Conservation (phyloP, 495 filamentous ascomycete species). For the Tricharina praecox region DNA sequence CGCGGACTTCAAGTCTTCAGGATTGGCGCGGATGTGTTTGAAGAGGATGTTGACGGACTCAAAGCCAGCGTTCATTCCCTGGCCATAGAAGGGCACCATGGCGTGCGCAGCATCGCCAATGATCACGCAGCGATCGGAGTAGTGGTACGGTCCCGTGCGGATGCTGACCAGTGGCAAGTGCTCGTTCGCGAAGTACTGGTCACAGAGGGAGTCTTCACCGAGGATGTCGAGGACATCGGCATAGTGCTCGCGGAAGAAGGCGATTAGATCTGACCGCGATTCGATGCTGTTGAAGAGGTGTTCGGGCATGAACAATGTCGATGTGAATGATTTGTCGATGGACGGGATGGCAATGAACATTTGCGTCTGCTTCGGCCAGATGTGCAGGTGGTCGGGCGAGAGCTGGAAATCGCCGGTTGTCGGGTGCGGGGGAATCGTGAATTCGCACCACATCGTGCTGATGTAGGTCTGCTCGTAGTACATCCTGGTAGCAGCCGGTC, state of each 20-base stretch:
- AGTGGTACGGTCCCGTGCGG: conserved; percentile 51
- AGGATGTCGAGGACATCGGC: conserved; percentile 82
- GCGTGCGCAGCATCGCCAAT: conserved; percentile 92
- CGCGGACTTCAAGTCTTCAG: conserved; percentile 38
- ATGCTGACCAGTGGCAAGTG: conserved; percentile 85
- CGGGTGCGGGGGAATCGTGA: conserved; percentile 51
- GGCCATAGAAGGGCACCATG: conserved; percentile 90
- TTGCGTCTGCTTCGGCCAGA: conserved; percentile 80
- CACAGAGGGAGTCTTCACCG: conserved; percentile 42
- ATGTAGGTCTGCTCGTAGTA: conserved; percentile 91
- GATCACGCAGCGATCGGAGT: conserved; percentile 57
- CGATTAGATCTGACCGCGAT: conserved; percentile 37
- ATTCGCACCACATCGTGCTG: conserved; percentile 94
- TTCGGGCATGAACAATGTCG: conserved; percentile 74
- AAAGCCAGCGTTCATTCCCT: conserved; percentile 77
- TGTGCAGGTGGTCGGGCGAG: conserved; percentile 83
- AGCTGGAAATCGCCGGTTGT: conserved; percentile 49
- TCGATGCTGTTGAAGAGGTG: conserved; percentile 39
- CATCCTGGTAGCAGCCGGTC: conserved; percentile 41
- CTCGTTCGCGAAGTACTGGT: conserved; percentile 60
- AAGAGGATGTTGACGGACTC: conserved; percentile 74
- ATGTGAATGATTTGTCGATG: conserved; percentile 81
- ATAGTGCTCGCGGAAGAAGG: conserved; percentile 65
- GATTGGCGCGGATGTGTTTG: conserved; percentile 25
- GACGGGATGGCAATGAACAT: conserved; percentile 98